These are phyloP conservation scores for Setaria italica DNA, from an alignment of 202 grass and related monocot genomes.

Conservation along the genomic window DNA sequence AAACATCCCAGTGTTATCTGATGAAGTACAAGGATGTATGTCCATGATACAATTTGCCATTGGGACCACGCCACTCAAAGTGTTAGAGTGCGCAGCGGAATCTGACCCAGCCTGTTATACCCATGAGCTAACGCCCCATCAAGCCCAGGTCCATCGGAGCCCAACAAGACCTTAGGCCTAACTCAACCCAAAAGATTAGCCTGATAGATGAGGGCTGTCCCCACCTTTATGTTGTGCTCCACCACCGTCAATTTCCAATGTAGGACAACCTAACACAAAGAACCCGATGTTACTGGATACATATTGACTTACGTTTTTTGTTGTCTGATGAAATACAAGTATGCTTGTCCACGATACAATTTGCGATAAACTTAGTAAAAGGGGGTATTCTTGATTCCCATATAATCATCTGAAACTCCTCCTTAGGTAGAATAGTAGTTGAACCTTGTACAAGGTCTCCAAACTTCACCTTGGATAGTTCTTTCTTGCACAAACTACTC, in stretches of 20 bases:
- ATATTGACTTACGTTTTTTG: background rate
- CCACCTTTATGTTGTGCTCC: too few relatives aligned
- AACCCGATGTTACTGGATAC: background rate
- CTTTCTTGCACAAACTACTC: background rate
- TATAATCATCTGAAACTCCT: background rate
- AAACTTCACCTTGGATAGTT: background rate
- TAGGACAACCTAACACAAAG: background rate
- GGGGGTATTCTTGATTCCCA: background rate
- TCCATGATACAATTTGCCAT: too few relatives aligned
- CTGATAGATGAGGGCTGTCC: too few relatives aligned
- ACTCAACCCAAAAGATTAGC: too few relatives aligned
- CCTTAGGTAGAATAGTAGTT: background rate
- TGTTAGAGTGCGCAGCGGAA: too few relatives aligned
- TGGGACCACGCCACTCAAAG: too few relatives aligned
- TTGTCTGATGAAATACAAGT: background rate
- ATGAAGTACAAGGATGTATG: too few relatives aligned
- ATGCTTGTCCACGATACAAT: background rate
- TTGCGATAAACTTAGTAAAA: background rate
- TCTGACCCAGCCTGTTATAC: too few relatives aligned
- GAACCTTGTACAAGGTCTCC: background rate
- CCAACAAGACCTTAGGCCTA: too few relatives aligned
- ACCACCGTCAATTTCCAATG: too few relatives aligned
- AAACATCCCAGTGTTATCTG: background rate
- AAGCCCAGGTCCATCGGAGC: too few relatives aligned
- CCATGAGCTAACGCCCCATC: too few relatives aligned